Base-by-base conservation (phyloP, 345 rosid species). In the Syzygium aromaticum region DNA sequence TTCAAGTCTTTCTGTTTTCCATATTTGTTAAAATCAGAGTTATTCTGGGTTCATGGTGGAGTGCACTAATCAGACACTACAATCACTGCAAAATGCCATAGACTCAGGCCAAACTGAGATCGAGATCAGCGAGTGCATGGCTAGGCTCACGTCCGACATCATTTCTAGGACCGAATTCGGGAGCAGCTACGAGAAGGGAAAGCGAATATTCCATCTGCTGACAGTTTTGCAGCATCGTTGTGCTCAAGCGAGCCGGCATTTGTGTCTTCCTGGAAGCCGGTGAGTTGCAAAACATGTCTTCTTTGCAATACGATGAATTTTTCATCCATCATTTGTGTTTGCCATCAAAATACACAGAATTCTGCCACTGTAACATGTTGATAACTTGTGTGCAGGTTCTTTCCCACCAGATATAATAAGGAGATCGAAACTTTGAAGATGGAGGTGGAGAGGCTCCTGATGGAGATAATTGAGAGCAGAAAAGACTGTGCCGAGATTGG, bases 261-360 rank as follows among this genome's bases (percentile, higher is more conserved):
- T 98, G 78, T 96, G 97, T 91, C 89, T 95, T 83, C 99, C 99
- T 0, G 99, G 99, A 19, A 94, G 99, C 96, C 90, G 99, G 99
- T 96, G 22, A 85, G 84, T 52, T 40, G 54, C 9, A 7, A 16
- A 23, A 67, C 2, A 67, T 67, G 46, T 67, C 80, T 40, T 43
- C 30, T 59, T 59, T 59, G 64, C 27, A 25, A 59, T 59, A 11
- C 64, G 27, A 25, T 59, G 64, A 59, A 59, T 59, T 25, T 59
- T 59, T 28, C 22, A 64, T 15, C 40, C 77, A 64, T 30, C 22
- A 30, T 11, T 15, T 64, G 40, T 64, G 21, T 64, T 30, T 46
- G 17, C 38, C 78, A 67, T 67, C 78, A 67, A 67, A 67, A 30
- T 67, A 67, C 78, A 33, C 46, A 67, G 5, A 67, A 17, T 67